phyloP scores from a whole-genome alignment of 768 basidiomycete species.

The Hysterangium stoloniferum region DNA sequence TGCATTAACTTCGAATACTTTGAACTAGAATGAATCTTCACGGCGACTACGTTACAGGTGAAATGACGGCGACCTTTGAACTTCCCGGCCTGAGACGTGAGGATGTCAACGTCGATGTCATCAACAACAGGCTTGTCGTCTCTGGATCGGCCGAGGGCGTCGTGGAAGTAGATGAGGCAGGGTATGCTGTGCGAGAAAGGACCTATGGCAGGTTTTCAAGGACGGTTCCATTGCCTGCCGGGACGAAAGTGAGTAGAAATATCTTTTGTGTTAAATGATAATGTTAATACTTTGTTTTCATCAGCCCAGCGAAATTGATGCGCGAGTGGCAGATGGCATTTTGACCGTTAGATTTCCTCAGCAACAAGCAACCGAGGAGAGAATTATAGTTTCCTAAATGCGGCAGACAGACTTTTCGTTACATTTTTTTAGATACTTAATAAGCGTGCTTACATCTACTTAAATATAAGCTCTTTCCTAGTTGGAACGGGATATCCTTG shows the following conservation, averaged over 20 bases:
- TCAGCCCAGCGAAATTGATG: conserved; percentile 16
- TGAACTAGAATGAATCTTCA: no score
- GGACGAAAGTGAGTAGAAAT: conserved; percentile 1
- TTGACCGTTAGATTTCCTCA: conserved; percentile 15
- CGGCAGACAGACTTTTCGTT: no score
- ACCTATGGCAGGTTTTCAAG: conserved; percentile 11
- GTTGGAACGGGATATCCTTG: no score
- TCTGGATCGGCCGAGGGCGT: no score
- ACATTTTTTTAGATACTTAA: no score
- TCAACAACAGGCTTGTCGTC: conserved; percentile 41
- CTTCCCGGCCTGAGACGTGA: conserved; percentile 47
- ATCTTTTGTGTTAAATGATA: not conserved
- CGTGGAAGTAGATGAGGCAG: no score
- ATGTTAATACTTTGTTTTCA: not conserved
- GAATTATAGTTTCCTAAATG: no score
- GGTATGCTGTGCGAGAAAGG: conserved; percentile 27
- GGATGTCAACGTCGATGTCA: conserved; percentile 43
- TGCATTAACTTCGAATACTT: not conserved
- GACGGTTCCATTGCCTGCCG: not conserved
- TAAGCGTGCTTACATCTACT: no score
- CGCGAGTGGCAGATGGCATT: conserved; percentile 13
- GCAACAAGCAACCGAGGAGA: no score
- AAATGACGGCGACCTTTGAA: conserved; percentile 51
- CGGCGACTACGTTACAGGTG: no score
- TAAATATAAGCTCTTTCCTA: no score